phyloP scores from a whole-genome alignment of 106 monocot species.

The Acorus gramineus region DNA sequence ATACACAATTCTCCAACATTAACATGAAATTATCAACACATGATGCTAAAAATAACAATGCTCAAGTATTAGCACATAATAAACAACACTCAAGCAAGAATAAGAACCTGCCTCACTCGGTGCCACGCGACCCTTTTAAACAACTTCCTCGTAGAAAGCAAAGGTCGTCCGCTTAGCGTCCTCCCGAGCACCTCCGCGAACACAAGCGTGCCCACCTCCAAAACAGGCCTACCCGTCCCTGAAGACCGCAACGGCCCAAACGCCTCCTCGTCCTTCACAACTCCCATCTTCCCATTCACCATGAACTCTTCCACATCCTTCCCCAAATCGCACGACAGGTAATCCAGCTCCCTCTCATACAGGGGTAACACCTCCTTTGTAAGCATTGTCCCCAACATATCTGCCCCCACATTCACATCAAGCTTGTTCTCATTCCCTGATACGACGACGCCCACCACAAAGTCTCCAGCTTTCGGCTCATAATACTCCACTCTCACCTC shows the following conservation, averaged over 20 bases:
- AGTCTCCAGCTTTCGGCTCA: constrained; percentile 62
- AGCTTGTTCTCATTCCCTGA: constrained; percentile 71
- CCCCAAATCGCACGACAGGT: constrained; percentile 47
- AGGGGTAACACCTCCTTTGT: constrained; percentile 80
- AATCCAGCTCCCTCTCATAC: constrained; percentile 36
- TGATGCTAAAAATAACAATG: too few relatives aligned
- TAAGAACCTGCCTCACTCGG: constrained; percentile 92
- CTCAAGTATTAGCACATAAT: too few relatives aligned
- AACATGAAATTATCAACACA: too few relatives aligned
- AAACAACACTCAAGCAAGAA: constrained; percentile 5
- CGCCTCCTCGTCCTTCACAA: constrained; percentile 66
- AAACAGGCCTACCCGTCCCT: constrained; percentile 38
- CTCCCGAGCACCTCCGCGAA: constrained; percentile 82
- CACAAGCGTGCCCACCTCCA: constrained; percentile 62
- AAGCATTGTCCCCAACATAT: constrained; percentile 67
- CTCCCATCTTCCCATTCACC: constrained; percentile 42
- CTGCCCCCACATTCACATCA: constrained; percentile 76
- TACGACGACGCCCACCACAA: constrained; percentile 74
- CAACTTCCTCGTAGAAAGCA: constrained; percentile 72
- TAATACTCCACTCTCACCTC: constrained; percentile 41
- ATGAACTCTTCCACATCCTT: constrained; percentile 28
- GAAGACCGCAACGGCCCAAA: constrained; percentile 10
- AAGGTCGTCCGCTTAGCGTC: constrained; percentile 75
- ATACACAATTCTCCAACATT: too few relatives aligned
- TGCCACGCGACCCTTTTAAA: constrained; percentile 79